These are phyloP conservation scores for Trichocladium uniseriatum DNA, from an alignment of 495 filamentous ascomycete species.

Conservation along the genomic window DNA sequence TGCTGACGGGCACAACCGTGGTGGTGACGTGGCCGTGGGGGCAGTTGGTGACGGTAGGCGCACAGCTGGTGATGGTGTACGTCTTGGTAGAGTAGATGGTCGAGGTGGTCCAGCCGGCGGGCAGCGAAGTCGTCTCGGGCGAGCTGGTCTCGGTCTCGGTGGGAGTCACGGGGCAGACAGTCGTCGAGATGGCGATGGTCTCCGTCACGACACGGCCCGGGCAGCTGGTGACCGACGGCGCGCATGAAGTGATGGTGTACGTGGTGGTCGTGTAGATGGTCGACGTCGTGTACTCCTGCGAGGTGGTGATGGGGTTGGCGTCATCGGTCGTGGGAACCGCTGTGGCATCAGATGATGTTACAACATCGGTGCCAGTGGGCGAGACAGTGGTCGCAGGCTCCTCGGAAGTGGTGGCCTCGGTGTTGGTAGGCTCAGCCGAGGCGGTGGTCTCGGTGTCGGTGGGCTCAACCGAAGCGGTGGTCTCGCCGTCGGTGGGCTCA, in stretches of 20 bases:
- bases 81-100: slow-evolving; percentile 48
- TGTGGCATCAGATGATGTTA: too few species aligned
- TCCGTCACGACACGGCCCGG: slow-evolving; percentile 31
- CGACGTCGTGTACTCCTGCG: slow-evolving; percentile 17
- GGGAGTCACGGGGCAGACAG: slow-evolving; percentile 36
- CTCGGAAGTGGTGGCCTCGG: not conserved
- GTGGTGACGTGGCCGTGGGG: slow-evolving; percentile 24
- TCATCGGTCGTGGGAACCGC: not conserved
- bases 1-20: slow-evolving; percentile 21
- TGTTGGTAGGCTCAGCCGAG: not conserved
- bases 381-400: not conserved
- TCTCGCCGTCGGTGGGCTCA: not conserved
- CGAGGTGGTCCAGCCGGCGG: slow-evolving; percentile 24
- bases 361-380: not conserved
- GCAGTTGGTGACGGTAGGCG: slow-evolving; percentile 47
- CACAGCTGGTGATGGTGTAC: slow-evolving; percentile 49
- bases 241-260: slow-evolving; percentile 51
- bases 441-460: not conserved
- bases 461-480: not conserved
- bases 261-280: slow-evolving; percentile 44
- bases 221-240: slow-evolving; percentile 49
- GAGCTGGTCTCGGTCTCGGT: slow-evolving; percentile 19
- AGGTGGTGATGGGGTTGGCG: not conserved
- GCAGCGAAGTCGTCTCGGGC: slow-evolving; percentile 8
- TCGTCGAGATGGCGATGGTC: slow-evolving; percentile 32